These are phyloP conservation scores for Mortierella sp. DNA, from an alignment of 371 early-diverging fungal species.

Conservation along the genomic window DNA sequence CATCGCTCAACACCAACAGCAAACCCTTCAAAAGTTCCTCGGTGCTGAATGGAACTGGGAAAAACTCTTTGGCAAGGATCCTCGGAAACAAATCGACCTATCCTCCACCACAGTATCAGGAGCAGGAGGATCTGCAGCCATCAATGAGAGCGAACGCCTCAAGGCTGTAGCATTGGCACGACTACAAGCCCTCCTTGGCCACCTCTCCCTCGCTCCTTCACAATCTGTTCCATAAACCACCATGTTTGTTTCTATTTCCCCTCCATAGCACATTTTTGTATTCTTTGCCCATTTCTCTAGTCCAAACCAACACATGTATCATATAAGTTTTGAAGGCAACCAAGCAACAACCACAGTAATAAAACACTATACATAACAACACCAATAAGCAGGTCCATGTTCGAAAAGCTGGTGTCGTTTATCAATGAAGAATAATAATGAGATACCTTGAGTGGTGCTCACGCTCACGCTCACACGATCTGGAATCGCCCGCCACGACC, in stretches of 20 bases:
- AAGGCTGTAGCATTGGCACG: slow-evolving; percentile 44
- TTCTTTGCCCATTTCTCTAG: background rate
- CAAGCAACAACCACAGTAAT: background rate
- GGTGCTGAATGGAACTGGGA: slow-evolving; percentile 58
- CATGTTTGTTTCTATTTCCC: background rate
- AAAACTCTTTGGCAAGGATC: slow-evolving; percentile 49
- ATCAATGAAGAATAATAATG: no score
- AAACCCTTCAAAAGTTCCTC: slow-evolving; percentile 13
- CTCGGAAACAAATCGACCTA: slow-evolving; percentile 11
- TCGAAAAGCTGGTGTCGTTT: no score
- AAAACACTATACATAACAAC: background rate
- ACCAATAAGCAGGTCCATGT: no score
- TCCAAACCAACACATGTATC: no score
- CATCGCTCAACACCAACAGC: background rate
- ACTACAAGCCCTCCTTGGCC: slow-evolving; percentile 47
- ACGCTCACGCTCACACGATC: slow-evolving; percentile 17
- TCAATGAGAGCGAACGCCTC: slow-evolving; percentile 24
- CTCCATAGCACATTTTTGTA: background rate
- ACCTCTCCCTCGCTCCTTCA: slow-evolving; percentile 28
- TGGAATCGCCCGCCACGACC: slow-evolving; percentile 38
- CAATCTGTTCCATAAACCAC: background rate
- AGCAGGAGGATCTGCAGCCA: background rate
- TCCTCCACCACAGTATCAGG: slow-evolving; percentile 5
- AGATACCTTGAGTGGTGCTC: no score
- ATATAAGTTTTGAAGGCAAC: no score